Percentiles rank a stretch among this genome's conserved stretches.
phyloP scores from a whole-genome alignment of 768 basidiomycete genomes.

The Boletus sp. region DNA sequence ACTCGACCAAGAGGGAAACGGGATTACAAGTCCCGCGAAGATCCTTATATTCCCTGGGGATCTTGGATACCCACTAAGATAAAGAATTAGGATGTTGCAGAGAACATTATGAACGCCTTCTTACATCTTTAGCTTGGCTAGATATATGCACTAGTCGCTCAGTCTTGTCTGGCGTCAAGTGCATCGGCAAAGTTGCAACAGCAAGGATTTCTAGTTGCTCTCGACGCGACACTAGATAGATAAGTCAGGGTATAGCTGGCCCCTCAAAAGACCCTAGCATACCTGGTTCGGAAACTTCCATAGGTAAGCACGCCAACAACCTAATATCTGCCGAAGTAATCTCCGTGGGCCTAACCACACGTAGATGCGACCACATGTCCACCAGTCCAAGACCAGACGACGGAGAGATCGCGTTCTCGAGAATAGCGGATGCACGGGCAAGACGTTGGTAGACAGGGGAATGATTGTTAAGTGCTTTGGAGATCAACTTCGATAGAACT shows the following conservation, averaged over 20 bases:
- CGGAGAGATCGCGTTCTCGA: conserved; percentile 53
- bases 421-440: conserved; percentile 29
- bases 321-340: conserved; percentile 20
- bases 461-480: conserved; percentile 37
- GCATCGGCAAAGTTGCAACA: conserved; percentile 22
- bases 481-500: conserved; percentile 56
- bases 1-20: conserved; percentile 26
- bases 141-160: conserved; percentile 17
- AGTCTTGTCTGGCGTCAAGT: conserved; percentile 2
- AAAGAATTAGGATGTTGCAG: conserved; percentile 2
- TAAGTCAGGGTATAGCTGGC: not conserved
- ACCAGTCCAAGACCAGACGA: conserved; percentile 72
- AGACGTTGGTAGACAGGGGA: conserved; percentile 37
- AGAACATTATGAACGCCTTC: not conserved
- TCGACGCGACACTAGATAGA: conserved; percentile 19
- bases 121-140: conserved; percentile 23
- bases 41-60: not conserved
- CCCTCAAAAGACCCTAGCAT: not conserved
- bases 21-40: conserved; percentile 12
- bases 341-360: conserved; percentile 13
- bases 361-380: conserved; percentile 65
- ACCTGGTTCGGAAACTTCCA: conserved; percentile 9
- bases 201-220: conserved; percentile 26
- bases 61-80: conserved; percentile 17
- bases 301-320: conserved; percentile 8